These are phyloP conservation scores for Boletus huronensis DNA, from an alignment of 768 basidiomycete species.

Conservation along the genomic window DNA sequence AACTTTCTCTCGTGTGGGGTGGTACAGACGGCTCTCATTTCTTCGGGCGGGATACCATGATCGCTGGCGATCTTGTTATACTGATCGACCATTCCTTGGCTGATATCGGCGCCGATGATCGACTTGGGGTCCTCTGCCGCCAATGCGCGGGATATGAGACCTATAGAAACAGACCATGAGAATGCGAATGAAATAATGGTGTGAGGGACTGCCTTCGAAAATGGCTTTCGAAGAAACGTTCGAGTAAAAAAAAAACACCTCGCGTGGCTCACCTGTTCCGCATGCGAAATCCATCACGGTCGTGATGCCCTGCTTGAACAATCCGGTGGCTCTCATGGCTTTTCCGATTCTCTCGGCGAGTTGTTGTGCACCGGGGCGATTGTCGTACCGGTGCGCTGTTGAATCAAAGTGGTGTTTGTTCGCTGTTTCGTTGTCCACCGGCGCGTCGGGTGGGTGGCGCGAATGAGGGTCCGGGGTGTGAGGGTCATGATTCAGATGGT, in stretches of 20 bases:
- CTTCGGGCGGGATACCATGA: conserved; percentile 60
- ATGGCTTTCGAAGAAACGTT: not conserved
- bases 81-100: conserved; percentile 61
- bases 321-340: conserved; percentile 35
- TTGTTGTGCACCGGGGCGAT: conserved; percentile 16
- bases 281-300: conserved; percentile 72
- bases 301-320: conserved; percentile 55
- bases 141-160: conserved; percentile 59
- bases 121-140: conserved; percentile 56
- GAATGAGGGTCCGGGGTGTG: not conserved
- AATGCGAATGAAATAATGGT: not conserved
- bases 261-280: conserved; percentile 50
- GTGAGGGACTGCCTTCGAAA: not conserved
- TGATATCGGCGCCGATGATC: conserved; percentile 75
- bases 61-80: conserved; percentile 57
- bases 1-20: conserved; percentile 45
- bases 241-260: not conserved
- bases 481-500: not conserved
- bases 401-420: conserved; percentile 28
- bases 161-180: conserved; percentile 32
- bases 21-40: conserved; percentile 59
- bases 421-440: conserved; percentile 15
- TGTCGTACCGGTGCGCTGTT: conserved; percentile 24
- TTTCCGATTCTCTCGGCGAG: conserved; percentile 22
- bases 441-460: not conserved